Base-by-base conservation (phyloP, 192 early-diverging fungal species). In the Podila verticillata region DNA sequence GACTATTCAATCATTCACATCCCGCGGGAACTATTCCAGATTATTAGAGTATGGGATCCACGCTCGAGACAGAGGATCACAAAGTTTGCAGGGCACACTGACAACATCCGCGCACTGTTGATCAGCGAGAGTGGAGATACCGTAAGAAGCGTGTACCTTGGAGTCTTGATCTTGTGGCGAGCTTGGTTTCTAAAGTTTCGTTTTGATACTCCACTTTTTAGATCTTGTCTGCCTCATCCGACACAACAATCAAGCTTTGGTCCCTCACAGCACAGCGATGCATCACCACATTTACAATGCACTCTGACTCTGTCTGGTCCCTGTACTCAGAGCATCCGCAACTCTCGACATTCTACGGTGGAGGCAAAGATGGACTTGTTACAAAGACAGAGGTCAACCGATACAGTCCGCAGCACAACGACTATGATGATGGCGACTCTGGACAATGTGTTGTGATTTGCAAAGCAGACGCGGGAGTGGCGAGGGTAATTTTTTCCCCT, bases 201-300 rank as follows among this genome's bases (percentile, higher is more conserved):
- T 15, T 6, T n/a, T n/a, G n/a, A n/a, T 10, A 8, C 34, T 22
- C 7, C 32, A 35, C 17, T n/a, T 58, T 51, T n/a, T 84, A 92
- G 93, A 88, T 97, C 8, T 84, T 99, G 22, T 96, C 95, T 0
- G 96, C 93, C 15, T 99, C 98, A 1, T 95, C 94, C 2, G 98
- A 99, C 82, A 88, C 95, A 3, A 96, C 98, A 1, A 95, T 98
- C 62, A 99, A 99, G 82, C 87, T 98, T n/a, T 99, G 97, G 98
- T 95, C 94, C 36, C 87, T 97, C 48, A 90, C 88, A 36, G 91
- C 94, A 31, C 91, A 95, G 69, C 90, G 96, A 17, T 97, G 96
- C 66, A 81, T 98, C 48, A 91, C 92, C 5, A 98, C 97, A 0
- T 98, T 91, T 70, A 91, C 94, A 6, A 96, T 96, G 70, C 93